Conservation (phyloP, 1,284 basidiomycete species). For the Blastosporella zonata region DNA sequence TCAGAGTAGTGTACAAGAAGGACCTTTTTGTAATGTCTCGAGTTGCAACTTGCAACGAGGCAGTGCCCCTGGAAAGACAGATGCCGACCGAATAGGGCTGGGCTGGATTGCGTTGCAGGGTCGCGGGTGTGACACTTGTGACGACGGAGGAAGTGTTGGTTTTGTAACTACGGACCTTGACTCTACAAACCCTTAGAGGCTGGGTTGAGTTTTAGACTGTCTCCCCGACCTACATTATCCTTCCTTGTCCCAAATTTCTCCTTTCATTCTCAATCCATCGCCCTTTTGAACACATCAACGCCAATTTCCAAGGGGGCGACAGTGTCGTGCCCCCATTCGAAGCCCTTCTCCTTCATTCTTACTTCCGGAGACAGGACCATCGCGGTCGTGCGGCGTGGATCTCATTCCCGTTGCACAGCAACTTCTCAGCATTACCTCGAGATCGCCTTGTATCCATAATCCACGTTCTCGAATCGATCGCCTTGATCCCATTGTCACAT, state of each 20-base stretch:
- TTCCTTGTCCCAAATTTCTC: conserved; percentile 3
- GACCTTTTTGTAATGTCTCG: conserved; percentile 11
- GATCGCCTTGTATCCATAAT: conserved; percentile 20
- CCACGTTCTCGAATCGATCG: conserved; percentile 22
- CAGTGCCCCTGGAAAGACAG: conserved; percentile 10
- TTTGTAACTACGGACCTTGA: conserved; percentile 25
- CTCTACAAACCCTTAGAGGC: conserved; percentile 4
- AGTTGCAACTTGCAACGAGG: conserved; percentile 17
- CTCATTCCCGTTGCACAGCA: conserved; percentile 15
- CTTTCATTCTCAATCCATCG: conserved; percentile 1
- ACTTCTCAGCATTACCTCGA: conserved; percentile 15
- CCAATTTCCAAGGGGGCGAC: background rate
- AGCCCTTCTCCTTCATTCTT: conserved; percentile 11
- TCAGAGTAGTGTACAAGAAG: conserved; percentile 5
- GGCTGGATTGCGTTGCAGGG: conserved; percentile 10
- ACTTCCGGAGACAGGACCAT: conserved; percentile 9
- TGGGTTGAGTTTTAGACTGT: conserved; percentile 12
- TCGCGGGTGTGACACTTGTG: conserved; percentile 28
- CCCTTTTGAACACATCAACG: background rate
- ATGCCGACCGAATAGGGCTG: conserved; percentile 16
- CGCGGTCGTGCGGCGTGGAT: conserved; percentile 13
- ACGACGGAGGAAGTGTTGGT: conserved; percentile 22
- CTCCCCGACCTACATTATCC: conserved; percentile 8
- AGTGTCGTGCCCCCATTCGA: conserved; percentile 7
- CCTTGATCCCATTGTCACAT: conserved; percentile 22